These are phyloP conservation scores for Fusarium coffeatum DNA, from an alignment of 2,329 filamentous ascomycete species.

Conservation along the genomic window DNA sequence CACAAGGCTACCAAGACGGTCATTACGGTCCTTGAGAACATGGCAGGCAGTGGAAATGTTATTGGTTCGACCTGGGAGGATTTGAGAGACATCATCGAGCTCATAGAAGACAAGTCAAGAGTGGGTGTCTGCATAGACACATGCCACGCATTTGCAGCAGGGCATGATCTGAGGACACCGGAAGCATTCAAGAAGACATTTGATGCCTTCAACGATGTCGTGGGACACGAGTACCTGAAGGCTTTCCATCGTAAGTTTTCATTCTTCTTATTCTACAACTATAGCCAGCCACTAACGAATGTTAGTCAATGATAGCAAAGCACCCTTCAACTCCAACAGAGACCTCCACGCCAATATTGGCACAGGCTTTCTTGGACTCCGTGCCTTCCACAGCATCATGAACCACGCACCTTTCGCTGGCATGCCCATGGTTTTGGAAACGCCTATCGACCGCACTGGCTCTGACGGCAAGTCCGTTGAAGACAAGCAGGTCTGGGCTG, in stretches of 20 bases:
- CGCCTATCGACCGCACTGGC: slow-evolving; percentile 83
- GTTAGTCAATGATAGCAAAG: slow-evolving; percentile 91
- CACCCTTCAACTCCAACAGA: slow-evolving; percentile 81
- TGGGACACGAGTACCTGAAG: slow-evolving; percentile 82
- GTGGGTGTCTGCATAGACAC: slow-evolving; percentile 97
- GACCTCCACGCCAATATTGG: slow-evolving; percentile 98
- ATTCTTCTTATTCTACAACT: background rate
- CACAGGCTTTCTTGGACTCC: slow-evolving; percentile 89
- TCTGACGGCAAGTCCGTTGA: slow-evolving; percentile 75
- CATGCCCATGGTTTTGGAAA: slow-evolving; percentile 93
- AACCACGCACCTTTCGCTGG: slow-evolving; percentile 81
- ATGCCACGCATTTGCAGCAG: slow-evolving; percentile 94
- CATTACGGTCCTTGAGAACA: slow-evolving; percentile 90
- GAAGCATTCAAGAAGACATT: slow-evolving; percentile 79
- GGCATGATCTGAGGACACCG: slow-evolving; percentile 86
- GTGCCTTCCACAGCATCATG: slow-evolving; percentile 90
- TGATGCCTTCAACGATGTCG: slow-evolving; percentile 77
- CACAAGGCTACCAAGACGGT: slow-evolving; percentile 81
- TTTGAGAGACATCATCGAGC: slow-evolving; percentile 82
- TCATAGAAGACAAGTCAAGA: slow-evolving; percentile 82
- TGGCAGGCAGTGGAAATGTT: slow-evolving; percentile 90
- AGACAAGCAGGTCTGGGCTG: slow-evolving; percentile 87
- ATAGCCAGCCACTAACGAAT: slow-evolving; percentile 1
- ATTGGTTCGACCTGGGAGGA: slow-evolving; percentile 89
- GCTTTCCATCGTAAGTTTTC: slow-evolving; percentile 75